Base-by-base conservation (phyloP, 371 early-diverging fungal genomes). In the Funneliformis caledonium region DNA sequence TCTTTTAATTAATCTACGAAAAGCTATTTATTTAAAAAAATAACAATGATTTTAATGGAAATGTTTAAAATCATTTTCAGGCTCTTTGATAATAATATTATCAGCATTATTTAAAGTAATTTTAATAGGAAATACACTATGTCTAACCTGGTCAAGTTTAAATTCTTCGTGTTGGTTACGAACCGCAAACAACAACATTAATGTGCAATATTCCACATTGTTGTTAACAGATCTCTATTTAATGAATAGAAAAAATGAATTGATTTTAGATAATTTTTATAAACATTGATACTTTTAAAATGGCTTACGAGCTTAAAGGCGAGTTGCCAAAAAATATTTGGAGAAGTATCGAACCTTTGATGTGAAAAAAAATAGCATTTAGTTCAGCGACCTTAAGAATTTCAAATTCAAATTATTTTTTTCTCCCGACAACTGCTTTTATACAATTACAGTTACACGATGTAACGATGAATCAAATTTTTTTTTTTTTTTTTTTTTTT, bases 271-370 rank as follows among this genome's bases (percentile, higher is more conserved):
- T n/a, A 42, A 4, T 12, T 70, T 43, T n/a, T n/a, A n/a, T n/a
- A 11, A n/a, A 31, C 31, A 31, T 22, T n/a, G n/a, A 22, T 19
- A 37, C 0, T 42, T 37, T 19, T 37, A 2, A 45, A n/a, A 61
- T 33, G 12, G 8, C 69, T 45, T 64, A 76, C 76, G 12, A 33
- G 76, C 1, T 22, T 31, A 64, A 76, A 76, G 8, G 37, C 62
- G 10, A 76, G 45, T 62, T 76, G 76, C 76, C 76, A 76, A 76
- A 62, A 76, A 4, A 76, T 61, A 33, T 76, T 62, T 64, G 47
- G 52, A 22, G 31, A 31, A 19, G 76, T 76, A 43, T 45, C 76
- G 42, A 76, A 76, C 22, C 31, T 61, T 37, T n/a, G 76, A 62
- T n/a, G 43, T 61, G 26, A 26, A 76, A n/a, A 76, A 8, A 26